phyloP scores from a whole-genome alignment of 108 stramenopile species.

The Nitzschia sp. region DNA sequence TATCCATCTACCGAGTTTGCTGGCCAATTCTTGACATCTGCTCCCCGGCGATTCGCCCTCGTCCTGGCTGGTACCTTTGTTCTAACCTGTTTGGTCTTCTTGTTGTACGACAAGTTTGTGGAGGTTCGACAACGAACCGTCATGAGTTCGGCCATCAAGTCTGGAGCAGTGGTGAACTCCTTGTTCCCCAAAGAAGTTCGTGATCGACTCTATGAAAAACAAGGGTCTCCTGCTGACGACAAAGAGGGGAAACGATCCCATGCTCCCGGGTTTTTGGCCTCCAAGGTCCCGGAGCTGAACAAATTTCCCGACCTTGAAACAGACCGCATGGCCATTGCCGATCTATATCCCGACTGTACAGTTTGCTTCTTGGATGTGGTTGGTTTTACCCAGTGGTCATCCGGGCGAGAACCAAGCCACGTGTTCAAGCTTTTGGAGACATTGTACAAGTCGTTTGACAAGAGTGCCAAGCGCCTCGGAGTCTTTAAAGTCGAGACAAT shows the following conservation, averaged over 20 bases:
- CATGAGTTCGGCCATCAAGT: not conserved
- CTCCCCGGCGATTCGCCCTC: not conserved
- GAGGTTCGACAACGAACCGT: not conserved
- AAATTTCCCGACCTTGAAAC: too few species aligned
- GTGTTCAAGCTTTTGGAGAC: constrained; percentile 13
- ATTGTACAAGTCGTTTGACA: constrained; percentile 3
- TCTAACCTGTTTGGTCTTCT: not conserved
- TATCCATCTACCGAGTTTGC: not conserved
- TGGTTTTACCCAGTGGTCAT: constrained; percentile 12
- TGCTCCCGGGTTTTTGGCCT: too few species aligned
- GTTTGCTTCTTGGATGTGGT: not conserved
- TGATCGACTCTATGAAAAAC: not conserved
- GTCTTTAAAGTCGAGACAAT: constrained; percentile 14
- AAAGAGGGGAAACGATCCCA: too few species aligned
- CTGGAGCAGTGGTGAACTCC: not conserved
- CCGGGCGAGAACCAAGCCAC: constrained; percentile 9
- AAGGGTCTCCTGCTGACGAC: too few species aligned
- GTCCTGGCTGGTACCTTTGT: not conserved
- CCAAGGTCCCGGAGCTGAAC: too few species aligned
- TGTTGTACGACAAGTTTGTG: constrained; percentile 3
- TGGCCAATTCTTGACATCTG: not conserved
- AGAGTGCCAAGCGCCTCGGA: not conserved
- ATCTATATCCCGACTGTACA: not conserved
- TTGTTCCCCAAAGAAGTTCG: not conserved
- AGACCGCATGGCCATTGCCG: not conserved